These are phyloP conservation scores for Penicillium decumbens DNA, from an alignment of 2,329 filamentous ascomycete species.

Conservation along the genomic window DNA sequence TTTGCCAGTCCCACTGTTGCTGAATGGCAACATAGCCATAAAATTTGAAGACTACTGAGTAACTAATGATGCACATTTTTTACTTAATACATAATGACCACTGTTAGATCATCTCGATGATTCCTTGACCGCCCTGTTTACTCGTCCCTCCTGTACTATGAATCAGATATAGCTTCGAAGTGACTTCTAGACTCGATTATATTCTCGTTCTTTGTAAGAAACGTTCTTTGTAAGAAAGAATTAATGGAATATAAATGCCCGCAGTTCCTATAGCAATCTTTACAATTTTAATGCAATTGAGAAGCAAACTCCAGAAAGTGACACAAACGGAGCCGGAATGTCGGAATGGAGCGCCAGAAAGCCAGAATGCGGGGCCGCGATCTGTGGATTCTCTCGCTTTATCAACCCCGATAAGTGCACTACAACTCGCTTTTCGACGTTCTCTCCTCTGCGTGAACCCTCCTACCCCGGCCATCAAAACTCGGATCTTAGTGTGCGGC, in stretches of 20 bases:
- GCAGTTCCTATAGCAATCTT: too few relatives aligned
- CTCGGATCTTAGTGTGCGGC: too few relatives aligned
- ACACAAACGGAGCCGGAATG: not conserved
- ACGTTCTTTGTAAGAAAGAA: too few relatives aligned
- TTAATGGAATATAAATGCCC: too few relatives aligned
- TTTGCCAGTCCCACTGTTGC: too few relatives aligned
- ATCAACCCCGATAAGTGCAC: constrained; percentile 10
- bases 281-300: not conserved
- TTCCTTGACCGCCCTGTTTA: not conserved
- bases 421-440: constrained; percentile 1
- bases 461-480: not conserved
- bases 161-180: not conserved
- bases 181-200: not conserved
- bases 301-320: not conserved
- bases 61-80: too few relatives aligned
- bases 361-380: constrained; percentile 14
- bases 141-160: not conserved
- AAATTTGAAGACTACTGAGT: too few relatives aligned
- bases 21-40: too few relatives aligned
- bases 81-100: too few relatives aligned
- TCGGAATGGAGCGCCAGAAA: not conserved
- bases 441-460: not conserved
- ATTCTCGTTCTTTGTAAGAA: not conserved
- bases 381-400: constrained; percentile 7
- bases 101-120: not conserved